Evolutionary conservation across 2,329 filamentous ascomycete species (phyloP).

Genomic region (Colletotrichum musicola): DNA sequence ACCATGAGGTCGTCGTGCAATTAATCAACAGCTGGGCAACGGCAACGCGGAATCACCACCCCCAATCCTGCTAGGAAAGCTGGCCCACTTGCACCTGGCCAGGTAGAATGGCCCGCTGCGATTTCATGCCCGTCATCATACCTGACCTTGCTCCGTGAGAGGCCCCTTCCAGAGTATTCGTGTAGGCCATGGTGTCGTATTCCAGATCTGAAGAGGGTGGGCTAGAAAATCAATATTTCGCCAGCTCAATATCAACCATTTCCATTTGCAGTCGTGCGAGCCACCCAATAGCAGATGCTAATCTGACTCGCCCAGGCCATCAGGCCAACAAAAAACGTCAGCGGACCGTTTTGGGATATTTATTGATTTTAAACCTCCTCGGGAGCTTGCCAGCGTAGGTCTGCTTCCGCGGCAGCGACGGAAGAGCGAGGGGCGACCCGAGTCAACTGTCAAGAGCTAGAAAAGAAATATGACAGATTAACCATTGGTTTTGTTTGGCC

Average conservation of each 20-base stretch:
- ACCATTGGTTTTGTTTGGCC: background rate
- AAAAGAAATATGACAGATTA: background rate
- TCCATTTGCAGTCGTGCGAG: constrained; percentile 12
- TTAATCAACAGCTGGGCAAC: constrained; percentile 11
- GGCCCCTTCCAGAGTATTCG: constrained; percentile 5
- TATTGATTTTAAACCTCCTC: constrained; percentile 22
- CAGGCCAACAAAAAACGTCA: constrained; percentile 18
- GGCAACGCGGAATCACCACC: constrained; percentile 21
- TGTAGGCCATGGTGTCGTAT: constrained; percentile 13
- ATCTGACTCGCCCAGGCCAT: constrained; percentile 31
- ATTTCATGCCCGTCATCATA: constrained; percentile 31
- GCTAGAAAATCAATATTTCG: constrained; percentile 29
- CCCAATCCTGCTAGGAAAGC: background rate
- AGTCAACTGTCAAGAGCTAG: background rate
- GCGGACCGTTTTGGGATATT: constrained; percentile 15
- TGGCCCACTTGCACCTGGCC: constrained; percentile 25
- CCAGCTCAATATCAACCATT: constrained; percentile 27
- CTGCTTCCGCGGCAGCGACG: background rate
- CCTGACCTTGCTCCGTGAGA: constrained; percentile 1
- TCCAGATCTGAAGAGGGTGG: constrained; percentile 16
- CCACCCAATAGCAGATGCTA: constrained; percentile 4
- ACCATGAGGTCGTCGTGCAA: constrained; percentile 13
- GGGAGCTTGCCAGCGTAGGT: background rate
- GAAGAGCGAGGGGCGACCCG: background rate
- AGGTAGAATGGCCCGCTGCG: constrained; percentile 1